These are phyloP conservation scores for Morella rubra DNA, from an alignment of 306 rosid species.

Conservation along the genomic window DNA sequence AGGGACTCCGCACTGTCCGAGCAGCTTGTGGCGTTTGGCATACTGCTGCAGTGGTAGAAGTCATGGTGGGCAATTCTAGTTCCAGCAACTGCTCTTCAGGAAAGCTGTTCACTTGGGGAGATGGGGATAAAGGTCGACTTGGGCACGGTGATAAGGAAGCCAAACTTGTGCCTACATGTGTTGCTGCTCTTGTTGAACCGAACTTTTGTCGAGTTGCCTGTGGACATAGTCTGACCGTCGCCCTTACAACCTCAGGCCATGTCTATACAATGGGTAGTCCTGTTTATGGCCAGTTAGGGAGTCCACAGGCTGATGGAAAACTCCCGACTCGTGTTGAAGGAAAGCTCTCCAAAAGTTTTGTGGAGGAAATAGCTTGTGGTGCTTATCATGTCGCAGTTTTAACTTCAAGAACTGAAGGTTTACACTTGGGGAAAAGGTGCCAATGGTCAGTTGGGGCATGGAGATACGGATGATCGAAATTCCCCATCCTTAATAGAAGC, in stretches of 20 bases:
- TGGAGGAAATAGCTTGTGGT: conserved; percentile 98
- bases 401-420: conserved; percentile 95
- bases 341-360: conserved; percentile 76
- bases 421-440: conserved; percentile 99
- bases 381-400: conserved; percentile 96
- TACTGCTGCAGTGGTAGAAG: conserved; percentile 98
- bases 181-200: conserved; percentile 89
- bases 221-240: conserved; percentile 94
- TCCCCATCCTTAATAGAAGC: conserved; percentile 84
- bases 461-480: conserved; percentile 80
- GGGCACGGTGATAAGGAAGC: conserved; percentile 98
- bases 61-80: conserved; percentile 93
- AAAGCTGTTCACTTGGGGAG: conserved; percentile 98
- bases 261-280: conserved; percentile 98
- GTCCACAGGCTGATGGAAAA: conserved; percentile 88
- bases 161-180: conserved; percentile 97
- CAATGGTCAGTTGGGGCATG: conserved; percentile 98
- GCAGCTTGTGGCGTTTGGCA: conserved; percentile 99
- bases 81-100: conserved; percentile 95
- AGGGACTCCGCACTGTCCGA: conserved; percentile 93
- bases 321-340: conserved; percentile 80
- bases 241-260: conserved; percentile 83
- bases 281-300: conserved; percentile 95
- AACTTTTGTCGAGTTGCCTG: conserved; percentile 91
- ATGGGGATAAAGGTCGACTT: conserved; percentile 97